These are phyloP conservation scores for Pisolithus thermaeus DNA, from an alignment of 1,284 basidiomycete species.

Conservation along the genomic window DNA sequence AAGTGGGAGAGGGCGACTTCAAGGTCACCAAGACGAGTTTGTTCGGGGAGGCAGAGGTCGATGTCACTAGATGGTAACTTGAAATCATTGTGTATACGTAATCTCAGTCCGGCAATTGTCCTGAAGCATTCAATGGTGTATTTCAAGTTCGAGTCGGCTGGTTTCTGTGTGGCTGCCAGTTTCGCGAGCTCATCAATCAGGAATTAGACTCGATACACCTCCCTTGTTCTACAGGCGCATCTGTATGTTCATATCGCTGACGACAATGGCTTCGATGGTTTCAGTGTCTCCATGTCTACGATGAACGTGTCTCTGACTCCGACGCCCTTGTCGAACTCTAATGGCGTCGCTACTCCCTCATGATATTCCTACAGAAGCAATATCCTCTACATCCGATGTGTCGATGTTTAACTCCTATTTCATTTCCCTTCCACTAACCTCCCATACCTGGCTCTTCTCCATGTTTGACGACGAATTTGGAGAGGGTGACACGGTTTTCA, in stretches of 20 bases:
- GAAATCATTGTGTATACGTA: no score
- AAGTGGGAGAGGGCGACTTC: slow-evolving; percentile 49
- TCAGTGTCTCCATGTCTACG: slow-evolving; percentile 6
- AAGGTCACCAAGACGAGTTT: slow-evolving; percentile 82
- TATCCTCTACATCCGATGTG: slow-evolving; percentile 51
- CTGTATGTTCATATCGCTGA: no score
- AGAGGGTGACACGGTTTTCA: slow-evolving; percentile 68
- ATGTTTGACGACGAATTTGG: slow-evolving; percentile 73
- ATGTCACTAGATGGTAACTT: slow-evolving; percentile 81
- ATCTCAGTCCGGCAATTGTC: no score
- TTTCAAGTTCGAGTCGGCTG: no score
- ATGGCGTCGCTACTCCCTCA: slow-evolving; percentile 16
- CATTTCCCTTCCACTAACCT: slow-evolving; percentile 61
- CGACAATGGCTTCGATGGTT: neutral
- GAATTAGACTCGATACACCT: no score
- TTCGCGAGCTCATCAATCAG: no score
- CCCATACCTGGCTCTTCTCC: slow-evolving; percentile 67
- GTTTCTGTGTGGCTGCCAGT: no score
- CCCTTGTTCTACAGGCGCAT: no score
- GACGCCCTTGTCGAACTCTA: slow-evolving; percentile 16
- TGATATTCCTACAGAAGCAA: slow-evolving; percentile 23
- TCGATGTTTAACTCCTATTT: slow-evolving; percentile 64
- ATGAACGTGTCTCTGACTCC: slow-evolving; percentile 19
- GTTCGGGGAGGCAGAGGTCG: slow-evolving; percentile 92
- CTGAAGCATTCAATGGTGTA: no score